These are phyloP conservation scores for Hsuehochloa calcarea DNA, from an alignment of 176 grass and related monocot species.

Conservation along the genomic window DNA sequence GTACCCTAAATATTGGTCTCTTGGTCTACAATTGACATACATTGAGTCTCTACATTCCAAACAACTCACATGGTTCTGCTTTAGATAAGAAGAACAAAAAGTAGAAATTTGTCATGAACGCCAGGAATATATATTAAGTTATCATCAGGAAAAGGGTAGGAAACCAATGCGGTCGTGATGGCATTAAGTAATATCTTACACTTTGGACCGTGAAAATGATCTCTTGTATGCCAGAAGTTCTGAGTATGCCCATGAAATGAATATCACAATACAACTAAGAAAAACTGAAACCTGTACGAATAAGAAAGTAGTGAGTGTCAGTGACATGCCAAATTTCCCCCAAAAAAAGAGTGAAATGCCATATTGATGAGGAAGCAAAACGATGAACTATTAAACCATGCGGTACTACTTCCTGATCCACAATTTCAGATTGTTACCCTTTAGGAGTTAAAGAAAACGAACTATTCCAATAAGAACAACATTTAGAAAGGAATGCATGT, in stretches of 20 bases:
- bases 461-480: neutral
- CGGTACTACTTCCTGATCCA: neutral
- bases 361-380: neutral
- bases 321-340: neutral
- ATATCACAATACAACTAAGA: constrained; percentile 9
- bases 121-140: neutral
- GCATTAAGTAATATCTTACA: constrained; percentile 18
- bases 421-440: neutral
- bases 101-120: neutral
- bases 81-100: neutral
- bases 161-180: neutral
- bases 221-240: constrained; percentile 26
- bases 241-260: constrained; percentile 38
- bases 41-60: no score
- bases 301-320: neutral
- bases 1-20: no score
- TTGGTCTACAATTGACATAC: no score
- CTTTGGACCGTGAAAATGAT: constrained; percentile 28
- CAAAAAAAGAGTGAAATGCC: neutral
- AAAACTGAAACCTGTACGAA: constrained; percentile 35
- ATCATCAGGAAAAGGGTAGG: neutral
- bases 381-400: neutral
- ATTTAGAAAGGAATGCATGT: neutral
- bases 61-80: no score
- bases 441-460: neutral